phyloP scores from a whole-genome alignment of 768 basidiomycete species.

The Lactarius evosmus region DNA sequence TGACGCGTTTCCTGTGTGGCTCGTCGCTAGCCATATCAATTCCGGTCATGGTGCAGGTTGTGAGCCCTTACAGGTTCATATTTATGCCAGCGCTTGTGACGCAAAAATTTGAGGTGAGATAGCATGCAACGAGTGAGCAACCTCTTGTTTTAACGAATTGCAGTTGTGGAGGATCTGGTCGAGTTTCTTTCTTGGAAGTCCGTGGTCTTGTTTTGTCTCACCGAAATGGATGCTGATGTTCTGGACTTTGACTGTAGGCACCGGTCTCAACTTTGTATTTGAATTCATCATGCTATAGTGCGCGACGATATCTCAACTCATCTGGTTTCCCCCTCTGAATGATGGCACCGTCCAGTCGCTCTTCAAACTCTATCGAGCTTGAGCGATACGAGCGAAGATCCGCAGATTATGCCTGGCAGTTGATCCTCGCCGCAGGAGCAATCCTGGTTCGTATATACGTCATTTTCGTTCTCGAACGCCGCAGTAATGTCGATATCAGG shows the following conservation, averaged over 20 bases:
- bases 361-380: slow-evolving; percentile 60
- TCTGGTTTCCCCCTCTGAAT: not conserved
- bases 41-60: slow-evolving; percentile 51
- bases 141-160: not conserved
- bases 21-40: slow-evolving; percentile 61
- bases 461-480: not conserved
- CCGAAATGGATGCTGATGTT: not conserved
- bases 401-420: slow-evolving; percentile 76
- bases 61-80: slow-evolving; percentile 51
- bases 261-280: slow-evolving; percentile 57
- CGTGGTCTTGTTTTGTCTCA: not conserved
- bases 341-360: slow-evolving; percentile 47
- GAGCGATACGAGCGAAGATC: slow-evolving; percentile 56
- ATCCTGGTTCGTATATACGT: slow-evolving; percentile 48
- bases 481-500: slow-evolving; percentile 32
- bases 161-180: slow-evolving; percentile 74
- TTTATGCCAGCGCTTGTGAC: slow-evolving; percentile 50
- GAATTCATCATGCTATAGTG: slow-evolving; percentile 73
- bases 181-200: slow-evolving; percentile 71
- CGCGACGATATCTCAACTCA: slow-evolving; percentile 24
- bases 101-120: slow-evolving; percentile 51
- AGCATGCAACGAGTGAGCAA: slow-evolving; percentile 15
- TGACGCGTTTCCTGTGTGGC: slow-evolving; percentile 66
- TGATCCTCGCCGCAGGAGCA: slow-evolving; percentile 48
- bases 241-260: slow-evolving; percentile 35